Base-by-base conservation (phyloP, 192 early-diverging fungal genomes). In the Podila epicladia region DNA sequence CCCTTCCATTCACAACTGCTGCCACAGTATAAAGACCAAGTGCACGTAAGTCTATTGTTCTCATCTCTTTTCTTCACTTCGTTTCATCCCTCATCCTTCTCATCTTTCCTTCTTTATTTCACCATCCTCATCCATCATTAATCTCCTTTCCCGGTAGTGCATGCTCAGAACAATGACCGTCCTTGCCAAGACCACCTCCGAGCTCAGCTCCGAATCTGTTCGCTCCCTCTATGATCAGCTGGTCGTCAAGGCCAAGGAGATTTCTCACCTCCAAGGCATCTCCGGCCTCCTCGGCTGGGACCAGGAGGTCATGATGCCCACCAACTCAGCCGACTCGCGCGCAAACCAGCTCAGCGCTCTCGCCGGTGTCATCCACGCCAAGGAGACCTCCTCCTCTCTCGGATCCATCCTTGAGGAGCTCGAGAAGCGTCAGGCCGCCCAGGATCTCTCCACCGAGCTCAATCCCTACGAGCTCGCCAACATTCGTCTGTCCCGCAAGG, bases 251-350 rank as follows among this genome's bases (percentile, higher is more conserved):
- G 17, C 68, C 62, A 80, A 80, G 62, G 77, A 80, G 11, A 62
- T 73, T 53, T 33, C 17, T 51, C 45, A 58, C 29, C 77, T 80
- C 26, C 62, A 69, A 20, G 62, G 71, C 35, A 59, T 73, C 67
- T 7, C 55, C 45, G 71, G 67, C 20, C 55, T 83, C 19, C 74
- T 83, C 20, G 31, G 67, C 19, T 83, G 82, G 82, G 83, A 84
- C 48, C 83, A 84, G 51, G 73, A 82, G 45, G 83, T 82, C 65
- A 75, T 84, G 73, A 75, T 85, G 83, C 80, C 83, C n/a, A 33
- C 73, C 51, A 80, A 80, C 49, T 62, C 76, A 62, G 83, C 57
- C 49, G 74, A 31, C 15, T n/a, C 49, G 45, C 69, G 73, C 20
- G 66, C 73, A n/a, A 48, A 72, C n/a, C 62, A 79, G 76, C 3